These are phyloP conservation scores for Aspergillus thermomutatus DNA, from an alignment of 2,329 filamentous ascomycete genomes.

Conservation along the genomic window DNA sequence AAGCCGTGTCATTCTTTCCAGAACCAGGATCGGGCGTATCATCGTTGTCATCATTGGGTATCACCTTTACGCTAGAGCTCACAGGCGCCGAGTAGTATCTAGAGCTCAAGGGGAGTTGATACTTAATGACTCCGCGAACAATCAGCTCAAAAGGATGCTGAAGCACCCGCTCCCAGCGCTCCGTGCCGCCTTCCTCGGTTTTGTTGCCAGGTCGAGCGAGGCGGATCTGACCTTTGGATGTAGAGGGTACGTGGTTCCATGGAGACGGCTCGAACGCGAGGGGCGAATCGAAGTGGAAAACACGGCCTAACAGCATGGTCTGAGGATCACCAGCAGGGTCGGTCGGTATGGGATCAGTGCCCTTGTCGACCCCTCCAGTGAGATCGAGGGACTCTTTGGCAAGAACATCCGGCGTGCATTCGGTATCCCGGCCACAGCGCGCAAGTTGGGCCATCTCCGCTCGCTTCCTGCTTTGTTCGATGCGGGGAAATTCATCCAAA, in stretches of 20 bases:
- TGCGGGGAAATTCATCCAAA: slow-evolving; percentile 26
- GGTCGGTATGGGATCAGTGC: slow-evolving; percentile 61
- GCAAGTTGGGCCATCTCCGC: slow-evolving; percentile 28
- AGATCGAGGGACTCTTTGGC: slow-evolving; percentile 6
- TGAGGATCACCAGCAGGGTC: slow-evolving; percentile 59
- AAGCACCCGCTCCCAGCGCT: slow-evolving; percentile 86
- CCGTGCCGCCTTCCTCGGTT: slow-evolving; percentile 75
- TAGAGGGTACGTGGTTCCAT: slow-evolving; percentile 68
- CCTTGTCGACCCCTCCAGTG: slow-evolving; percentile 48
- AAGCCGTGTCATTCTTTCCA: slow-evolving; percentile 27
- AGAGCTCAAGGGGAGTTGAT: slow-evolving; percentile 62
- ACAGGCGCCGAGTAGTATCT: slow-evolving; percentile 50
- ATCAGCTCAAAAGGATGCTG: slow-evolving; percentile 93
- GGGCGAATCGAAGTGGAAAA: slow-evolving; percentile 81
- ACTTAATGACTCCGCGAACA: slow-evolving; percentile 85
- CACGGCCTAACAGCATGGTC: slow-evolving; percentile 88
- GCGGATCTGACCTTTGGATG: slow-evolving; percentile 78
- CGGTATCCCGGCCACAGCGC: slow-evolving; percentile 20
- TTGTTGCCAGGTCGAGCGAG: slow-evolving; percentile 81
- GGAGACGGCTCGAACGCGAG: slow-evolving; percentile 87
- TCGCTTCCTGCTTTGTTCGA: slow-evolving; percentile 32
- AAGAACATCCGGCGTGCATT: slow-evolving; percentile 14
- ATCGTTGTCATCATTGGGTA: slow-evolving; percentile 33
- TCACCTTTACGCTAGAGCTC: slow-evolving; percentile 40
- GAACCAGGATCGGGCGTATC: slow-evolving; percentile 15